Evolutionary conservation across 257 asterid genomes (phyloP).

Genomic region (Ligustrum vulgare): DNA sequence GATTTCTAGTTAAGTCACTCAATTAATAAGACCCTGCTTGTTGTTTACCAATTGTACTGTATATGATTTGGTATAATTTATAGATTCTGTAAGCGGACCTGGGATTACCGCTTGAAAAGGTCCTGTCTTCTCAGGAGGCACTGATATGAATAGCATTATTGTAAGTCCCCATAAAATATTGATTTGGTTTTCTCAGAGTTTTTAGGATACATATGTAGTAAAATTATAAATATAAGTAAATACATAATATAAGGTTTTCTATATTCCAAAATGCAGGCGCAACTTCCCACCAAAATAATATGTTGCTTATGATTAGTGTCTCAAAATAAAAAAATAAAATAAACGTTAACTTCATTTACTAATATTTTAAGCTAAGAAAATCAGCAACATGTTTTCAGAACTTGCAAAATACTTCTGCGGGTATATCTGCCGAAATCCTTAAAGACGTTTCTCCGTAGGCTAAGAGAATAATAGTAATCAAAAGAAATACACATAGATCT

Average conservation of each 20-base stretch:
- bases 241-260: background rate
- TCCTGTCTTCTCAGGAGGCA: background rate
- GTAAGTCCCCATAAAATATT: background rate
- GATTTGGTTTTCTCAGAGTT: background rate
- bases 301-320: background rate
- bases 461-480: background rate
- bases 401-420: background rate
- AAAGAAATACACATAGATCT: background rate
- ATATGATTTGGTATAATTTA: background rate
- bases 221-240: background rate
- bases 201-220: background rate
- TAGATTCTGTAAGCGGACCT: background rate
- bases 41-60: background rate
- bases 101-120: background rate
- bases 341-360: background rate
- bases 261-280: background rate
- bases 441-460: background rate
- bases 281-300: background rate
- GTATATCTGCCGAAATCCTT: background rate
- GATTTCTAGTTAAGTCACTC: background rate
- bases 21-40: background rate
- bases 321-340: background rate
- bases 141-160: background rate
- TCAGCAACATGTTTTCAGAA: background rate
- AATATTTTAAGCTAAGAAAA: background rate